Base-by-base conservation (phyloP, 768 basidiomycete genomes). In the Tylopilus sp. region DNA sequence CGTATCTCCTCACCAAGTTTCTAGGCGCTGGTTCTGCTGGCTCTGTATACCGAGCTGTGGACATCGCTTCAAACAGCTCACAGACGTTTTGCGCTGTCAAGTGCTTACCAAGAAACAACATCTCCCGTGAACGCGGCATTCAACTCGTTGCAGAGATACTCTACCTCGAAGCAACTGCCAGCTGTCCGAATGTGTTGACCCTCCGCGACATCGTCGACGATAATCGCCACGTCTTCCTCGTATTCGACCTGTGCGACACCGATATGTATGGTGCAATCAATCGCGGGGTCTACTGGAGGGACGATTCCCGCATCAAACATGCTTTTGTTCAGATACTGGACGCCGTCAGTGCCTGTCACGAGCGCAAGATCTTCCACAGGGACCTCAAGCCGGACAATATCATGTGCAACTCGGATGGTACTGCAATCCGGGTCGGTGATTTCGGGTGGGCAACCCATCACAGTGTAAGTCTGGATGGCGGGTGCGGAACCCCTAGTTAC, bases 361-460 rank as follows among this genome's bases (percentile, higher is more conserved):
- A 25, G 12, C 17, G 33, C 13, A 14, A 6, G 13, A 28, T 50
- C 13, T 50, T 34, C 24, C 49, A 50, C 41, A 24, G 49, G 25
- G 49, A 50, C 22, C 40, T 50, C 31, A 43, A 50, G n/a, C 40
- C 49, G 1, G 31, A 43, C 14, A 50, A 50, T 17, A 50, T 50
- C 24, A 34, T 50, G 41, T 50, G 41, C 6, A 43, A 36, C 6
- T 24, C 31, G 16, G 25, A 43, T 10, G 49, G 49, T 4, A 34
- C 41, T 9, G 48, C 17, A 17, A 42, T 50, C 17, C 8, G 41
- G 14, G 25, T 50, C 6, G 48, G 30, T 2, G 48, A 50, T 42
- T 50, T 50, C 12, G 48, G 48, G 3, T 14, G 24, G 38, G 38
- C 48, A 1, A 50, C 48, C 14, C 17, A 19, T 9, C 30, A 50